Evolutionary conservation across 2,329 filamentous ascomycete species (phyloP).

Genomic region (Camptophora hylomeconis): DNA sequence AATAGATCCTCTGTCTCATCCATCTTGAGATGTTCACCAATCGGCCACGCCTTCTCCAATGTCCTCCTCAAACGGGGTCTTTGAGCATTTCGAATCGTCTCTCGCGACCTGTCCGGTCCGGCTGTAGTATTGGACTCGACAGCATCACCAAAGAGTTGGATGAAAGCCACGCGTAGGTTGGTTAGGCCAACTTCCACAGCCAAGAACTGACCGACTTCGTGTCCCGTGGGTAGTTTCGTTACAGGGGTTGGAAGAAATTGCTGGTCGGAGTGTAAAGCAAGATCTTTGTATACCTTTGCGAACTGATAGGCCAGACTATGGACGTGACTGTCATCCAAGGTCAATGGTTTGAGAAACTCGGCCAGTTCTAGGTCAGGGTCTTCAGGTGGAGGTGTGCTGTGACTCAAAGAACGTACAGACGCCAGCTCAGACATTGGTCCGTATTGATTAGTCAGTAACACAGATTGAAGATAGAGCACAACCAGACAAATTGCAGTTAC

Average conservation of each 20-base stretch:
- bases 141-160: slow-evolving; percentile 36
- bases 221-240: slow-evolving; percentile 34
- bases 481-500: too few relatives aligned
- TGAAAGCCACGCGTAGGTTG: slow-evolving; percentile 43
- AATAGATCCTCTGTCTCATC: slow-evolving; percentile 65
- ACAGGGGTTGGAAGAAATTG: slow-evolving; percentile 36
- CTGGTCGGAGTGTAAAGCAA: slow-evolving; percentile 31
- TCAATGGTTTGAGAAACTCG: slow-evolving; percentile 28
- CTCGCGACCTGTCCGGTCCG: slow-evolving; percentile 24
- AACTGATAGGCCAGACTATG: slow-evolving; percentile 34
- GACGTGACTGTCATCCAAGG: slow-evolving; percentile 28
- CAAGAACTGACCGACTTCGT: slow-evolving; percentile 41
- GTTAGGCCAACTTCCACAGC: slow-evolving; percentile 46
- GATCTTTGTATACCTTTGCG: slow-evolving; percentile 29
- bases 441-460: too few relatives aligned
- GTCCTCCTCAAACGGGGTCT: slow-evolving; percentile 43
- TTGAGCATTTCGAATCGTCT: slow-evolving; percentile 33
- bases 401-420: slow-evolving; percentile 12
- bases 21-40: slow-evolving; percentile 58
- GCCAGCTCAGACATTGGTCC: slow-evolving; percentile 17
- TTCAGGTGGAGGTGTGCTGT: slow-evolving; percentile 15
- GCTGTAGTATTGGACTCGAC: slow-evolving; percentile 19
- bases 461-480: too few relatives aligned
- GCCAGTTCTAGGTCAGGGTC: slow-evolving; percentile 25
- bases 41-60: slow-evolving; percentile 61